Evolutionary conservation across 2,329 filamentous ascomycete species (phyloP).

Genomic region (Coleophoma cylindrospora): DNA sequence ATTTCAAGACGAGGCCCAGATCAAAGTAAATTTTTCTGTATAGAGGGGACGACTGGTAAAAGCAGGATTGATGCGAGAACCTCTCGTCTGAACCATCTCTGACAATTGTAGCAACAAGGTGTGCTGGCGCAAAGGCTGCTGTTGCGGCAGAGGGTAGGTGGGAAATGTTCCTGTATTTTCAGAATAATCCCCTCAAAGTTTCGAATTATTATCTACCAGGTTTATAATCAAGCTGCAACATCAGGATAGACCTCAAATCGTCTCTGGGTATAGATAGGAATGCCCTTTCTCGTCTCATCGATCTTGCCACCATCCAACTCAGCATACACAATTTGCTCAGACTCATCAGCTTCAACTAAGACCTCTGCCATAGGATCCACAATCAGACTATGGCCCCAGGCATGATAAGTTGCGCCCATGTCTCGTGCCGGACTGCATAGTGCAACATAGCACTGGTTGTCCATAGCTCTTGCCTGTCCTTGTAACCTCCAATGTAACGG

Average conservation of each 20-base stretch:
- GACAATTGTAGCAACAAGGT: no score
- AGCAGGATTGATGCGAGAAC: no score
- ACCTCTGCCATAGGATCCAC: constrained; percentile 83
- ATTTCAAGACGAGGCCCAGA: no score
- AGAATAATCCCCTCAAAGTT: no score
- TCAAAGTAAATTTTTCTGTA: no score
- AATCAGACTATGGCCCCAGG: constrained; percentile 88
- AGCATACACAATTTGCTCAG: constrained; percentile 69
- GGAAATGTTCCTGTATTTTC: no score
- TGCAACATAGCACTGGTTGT: constrained; percentile 92
- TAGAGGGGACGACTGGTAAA: no score
- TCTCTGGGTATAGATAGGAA: constrained; percentile 79
- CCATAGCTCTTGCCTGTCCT: constrained; percentile 77
- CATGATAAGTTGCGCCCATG: constrained; percentile 71
- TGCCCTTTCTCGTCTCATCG: constrained; percentile 70
- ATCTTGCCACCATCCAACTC: constrained; percentile 67
- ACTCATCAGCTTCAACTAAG: constrained; percentile 72
- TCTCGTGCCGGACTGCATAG: constrained; percentile 89
- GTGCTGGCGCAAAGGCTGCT: no score
- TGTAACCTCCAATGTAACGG: constrained; percentile 86
- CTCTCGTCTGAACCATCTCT: no score
- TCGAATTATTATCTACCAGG: no score
- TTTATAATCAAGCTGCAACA: constrained; percentile 36
- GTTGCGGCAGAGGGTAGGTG: no score
- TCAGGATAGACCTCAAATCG: constrained; percentile 96